phyloP scores from a whole-genome alignment of 208 protist species.

The Crithidia mellificae region DNA sequence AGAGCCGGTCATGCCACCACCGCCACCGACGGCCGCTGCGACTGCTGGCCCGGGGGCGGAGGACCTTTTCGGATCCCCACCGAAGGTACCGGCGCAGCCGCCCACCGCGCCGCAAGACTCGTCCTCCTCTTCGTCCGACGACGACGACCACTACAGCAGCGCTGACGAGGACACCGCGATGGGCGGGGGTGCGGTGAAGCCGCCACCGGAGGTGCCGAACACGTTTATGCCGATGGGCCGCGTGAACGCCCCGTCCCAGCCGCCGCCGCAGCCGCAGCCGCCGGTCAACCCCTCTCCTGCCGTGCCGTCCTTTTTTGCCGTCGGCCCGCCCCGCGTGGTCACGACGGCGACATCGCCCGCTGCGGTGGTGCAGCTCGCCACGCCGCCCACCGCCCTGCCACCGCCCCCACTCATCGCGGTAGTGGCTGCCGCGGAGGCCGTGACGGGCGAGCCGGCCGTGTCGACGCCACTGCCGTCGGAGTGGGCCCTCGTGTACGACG shows the following conservation, averaged over 20 bases:
- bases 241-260: constrained; percentile 16
- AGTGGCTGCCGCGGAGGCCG: neutral
- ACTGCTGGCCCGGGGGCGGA: constrained; percentile 2
- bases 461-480: constrained; percentile 54
- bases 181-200: neutral
- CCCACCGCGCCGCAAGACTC: constrained; percentile 6
- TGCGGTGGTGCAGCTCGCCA: constrained; percentile 18
- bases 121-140: neutral
- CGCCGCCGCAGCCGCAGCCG: constrained; percentile 7
- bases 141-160: constrained; percentile 1
- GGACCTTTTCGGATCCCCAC: constrained; percentile 4
- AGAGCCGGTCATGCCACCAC: neutral
- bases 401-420: constrained; percentile 6
- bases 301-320: constrained; percentile 20
- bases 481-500: constrained; percentile 66
- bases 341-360: constrained; percentile 30
- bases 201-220: constrained; percentile 14
- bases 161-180: neutral
- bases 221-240: constrained; percentile 14
- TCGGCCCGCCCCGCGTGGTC: constrained; percentile 11
- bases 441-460: constrained; percentile 43
- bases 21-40: neutral
- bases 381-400: constrained; percentile 23
- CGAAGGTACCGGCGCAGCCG: constrained; percentile 1
- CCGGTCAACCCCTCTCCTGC: neutral